Base-by-base conservation (phyloP, 768 basidiomycete genomes). In the Suillus americanus region DNA sequence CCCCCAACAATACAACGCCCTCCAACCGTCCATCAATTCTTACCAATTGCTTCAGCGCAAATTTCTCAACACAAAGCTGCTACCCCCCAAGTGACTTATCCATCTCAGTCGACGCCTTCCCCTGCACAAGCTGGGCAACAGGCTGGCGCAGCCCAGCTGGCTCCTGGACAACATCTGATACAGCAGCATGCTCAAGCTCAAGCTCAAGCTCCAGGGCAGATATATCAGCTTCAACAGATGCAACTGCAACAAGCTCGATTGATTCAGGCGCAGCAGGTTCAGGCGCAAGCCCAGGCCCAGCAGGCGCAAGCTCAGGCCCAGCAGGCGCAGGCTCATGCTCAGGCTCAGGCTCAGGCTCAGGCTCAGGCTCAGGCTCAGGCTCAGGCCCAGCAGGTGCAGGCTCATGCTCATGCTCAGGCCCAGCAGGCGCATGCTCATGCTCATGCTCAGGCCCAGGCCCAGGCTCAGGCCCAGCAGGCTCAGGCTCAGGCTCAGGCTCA, bases 21-120 rank as follows among this genome's bases (percentile, higher is more conserved):
- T 62, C 68, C 67, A 48, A 38, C 75, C 37, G 60, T 9, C 0
- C 62, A 56, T 40, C 75, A 76, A 50, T 75, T 77, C 53, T 67
- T 77, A 20, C 72, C 72, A 62, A 68, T 69, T 10, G 65, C 69
- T 18, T 66, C 74, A 23, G 67, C 74, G 13, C 46, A 66, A 57
- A 30, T 62, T 14, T 40, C 64, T 33, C 75, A 67, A 25, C 69
- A 74, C 38, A 76, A 77, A 65, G 71, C 74, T 53, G 56, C 73
- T 3, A 77, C 75, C n/a, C 76, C 76, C 0, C 68, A 75, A 37
- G 67, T 75, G 2, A 65, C 60, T 38, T 72, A 74, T 57, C 64
- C 72, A 30, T 63, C 70, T 10, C 70, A 71, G 61, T 57, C 61
- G 1, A 64, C 69, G 18, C 62, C 64, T 30, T 67, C 64, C 51